These are phyloP conservation scores for Eutypella sp. DNA, from an alignment of 2,329 filamentous ascomycete genomes.

Conservation along the genomic window DNA sequence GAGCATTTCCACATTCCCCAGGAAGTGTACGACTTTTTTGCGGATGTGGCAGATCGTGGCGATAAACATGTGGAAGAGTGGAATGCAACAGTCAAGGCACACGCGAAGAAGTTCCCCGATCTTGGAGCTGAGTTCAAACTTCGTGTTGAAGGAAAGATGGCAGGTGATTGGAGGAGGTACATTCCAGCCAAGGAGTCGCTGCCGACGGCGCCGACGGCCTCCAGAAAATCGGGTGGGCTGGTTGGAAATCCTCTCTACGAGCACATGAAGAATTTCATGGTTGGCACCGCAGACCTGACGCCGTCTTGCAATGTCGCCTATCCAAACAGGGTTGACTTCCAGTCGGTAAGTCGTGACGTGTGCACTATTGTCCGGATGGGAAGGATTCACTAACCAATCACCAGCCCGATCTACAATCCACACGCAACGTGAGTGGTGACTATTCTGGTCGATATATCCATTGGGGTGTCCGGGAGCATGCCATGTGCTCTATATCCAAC, in stretches of 20 bases:
- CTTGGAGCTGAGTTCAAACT: slow-evolving; percentile 37
- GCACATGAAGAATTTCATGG: slow-evolving; percentile 35
- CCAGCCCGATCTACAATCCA: slow-evolving; percentile 15
- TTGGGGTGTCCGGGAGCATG: slow-evolving; percentile 57
- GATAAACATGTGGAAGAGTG: slow-evolving; percentile 42
- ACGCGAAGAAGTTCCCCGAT: slow-evolving; percentile 25
- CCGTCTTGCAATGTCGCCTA: slow-evolving; percentile 45
- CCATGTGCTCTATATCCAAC: slow-evolving; percentile 54
- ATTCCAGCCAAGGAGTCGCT: slow-evolving; percentile 39
- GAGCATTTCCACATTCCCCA: slow-evolving; percentile 41
- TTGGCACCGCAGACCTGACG: slow-evolving; percentile 41
- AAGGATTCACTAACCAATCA: no score
- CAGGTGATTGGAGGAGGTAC: slow-evolving; percentile 42
- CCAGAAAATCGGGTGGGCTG: slow-evolving; percentile 40
- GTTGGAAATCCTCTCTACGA: slow-evolving; percentile 43
- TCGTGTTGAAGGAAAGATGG: slow-evolving; percentile 43
- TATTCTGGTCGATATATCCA: slow-evolving; percentile 53
- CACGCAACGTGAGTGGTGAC: slow-evolving; percentile 22
- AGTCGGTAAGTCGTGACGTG: slow-evolving; percentile 41
- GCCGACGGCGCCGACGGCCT: slow-evolving; percentile 43
- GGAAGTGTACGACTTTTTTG: slow-evolving; percentile 47
- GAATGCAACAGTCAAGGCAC: slow-evolving; percentile 39
- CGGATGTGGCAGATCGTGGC: slow-evolving; percentile 40
- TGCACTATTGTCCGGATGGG: no score
- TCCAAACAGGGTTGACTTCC: slow-evolving; percentile 44